A percentile compares a stretch with the other conserved stretches of the same genome.
Evolutionary conservation across 352 stramenopile genomes (phyloP).

Genomic region (Halophytophthora batemanensis): DNA sequence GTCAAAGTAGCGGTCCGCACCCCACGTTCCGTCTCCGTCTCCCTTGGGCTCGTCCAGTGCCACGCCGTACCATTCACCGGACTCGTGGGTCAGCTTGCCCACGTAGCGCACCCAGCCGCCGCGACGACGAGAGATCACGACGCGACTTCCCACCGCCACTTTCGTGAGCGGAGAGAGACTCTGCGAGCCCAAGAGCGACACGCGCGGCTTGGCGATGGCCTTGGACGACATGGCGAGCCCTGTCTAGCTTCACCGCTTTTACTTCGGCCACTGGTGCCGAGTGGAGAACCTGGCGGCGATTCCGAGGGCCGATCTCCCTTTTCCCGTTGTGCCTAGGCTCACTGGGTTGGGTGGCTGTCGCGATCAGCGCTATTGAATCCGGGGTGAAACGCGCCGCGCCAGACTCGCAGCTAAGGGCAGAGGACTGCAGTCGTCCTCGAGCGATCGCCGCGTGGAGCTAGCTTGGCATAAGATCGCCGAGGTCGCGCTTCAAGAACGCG

Average conservation of each 20-base stretch:
- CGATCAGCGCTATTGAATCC: no score
- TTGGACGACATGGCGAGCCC: slow-evolving; percentile 24
- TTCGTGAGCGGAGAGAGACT: slow-evolving; percentile 30
- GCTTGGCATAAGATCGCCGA: no score
- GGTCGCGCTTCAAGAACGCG: no score
- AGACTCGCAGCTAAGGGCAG: no score
- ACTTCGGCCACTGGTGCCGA: no score
- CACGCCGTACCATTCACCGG: slow-evolving; percentile 68
- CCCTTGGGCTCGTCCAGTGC: slow-evolving; percentile 63
- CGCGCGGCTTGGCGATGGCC: slow-evolving; percentile 24
- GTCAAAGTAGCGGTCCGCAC: slow-evolving; percentile 53
- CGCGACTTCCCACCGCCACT: slow-evolving; percentile 49
- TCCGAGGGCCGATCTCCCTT: no score
- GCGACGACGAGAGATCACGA: slow-evolving; percentile 56
- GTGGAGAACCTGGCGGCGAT: no score
- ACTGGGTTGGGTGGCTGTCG: no score
- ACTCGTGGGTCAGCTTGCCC: slow-evolving; percentile 50
- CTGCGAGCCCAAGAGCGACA: slow-evolving; percentile 16
- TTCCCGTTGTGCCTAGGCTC: no score
- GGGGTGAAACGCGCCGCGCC: no score
- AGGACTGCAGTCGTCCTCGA: no score
- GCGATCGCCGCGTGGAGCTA: no score
- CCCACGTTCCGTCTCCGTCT: slow-evolving; percentile 43
- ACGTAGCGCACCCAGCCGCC: slow-evolving; percentile 58
- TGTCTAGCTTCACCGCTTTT: not conserved